A percentile compares a stretch with the other conserved stretches of the same genome.
Conservation (phyloP, 2,329 filamentous ascomycete genomes). For the Fusarium drepaniforme region DNA sequence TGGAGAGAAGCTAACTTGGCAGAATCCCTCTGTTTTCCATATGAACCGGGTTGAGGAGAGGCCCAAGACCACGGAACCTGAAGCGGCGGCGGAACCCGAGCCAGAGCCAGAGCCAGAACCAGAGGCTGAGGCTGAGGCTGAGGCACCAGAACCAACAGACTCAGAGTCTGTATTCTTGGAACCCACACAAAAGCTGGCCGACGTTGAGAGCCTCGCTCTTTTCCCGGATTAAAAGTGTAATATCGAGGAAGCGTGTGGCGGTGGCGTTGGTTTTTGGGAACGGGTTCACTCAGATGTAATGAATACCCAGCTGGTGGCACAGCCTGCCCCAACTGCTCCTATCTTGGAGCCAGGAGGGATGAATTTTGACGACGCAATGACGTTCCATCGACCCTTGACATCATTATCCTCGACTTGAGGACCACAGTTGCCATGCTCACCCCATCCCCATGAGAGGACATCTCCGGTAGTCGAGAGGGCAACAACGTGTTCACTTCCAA, state of each 20-base stretch:
- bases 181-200: constrained; percentile 80
- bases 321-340: constrained; percentile 80
- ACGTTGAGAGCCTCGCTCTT: constrained; percentile 66
- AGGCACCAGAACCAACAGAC: constrained; percentile 39
- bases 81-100: constrained; percentile 12
- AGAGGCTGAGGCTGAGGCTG: neutral
- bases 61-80: constrained; percentile 22
- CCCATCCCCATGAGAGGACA: constrained; percentile 94
- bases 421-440: constrained; percentile 97
- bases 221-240: constrained; percentile 52
- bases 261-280: constrained; percentile 16
- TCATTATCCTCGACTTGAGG: constrained; percentile 72
- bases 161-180: constrained; percentile 61
- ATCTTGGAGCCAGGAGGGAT: constrained; percentile 66
- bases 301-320: constrained; percentile 86
- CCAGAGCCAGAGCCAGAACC: neutral
- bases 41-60: constrained; percentile 54
- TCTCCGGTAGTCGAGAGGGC: constrained; percentile 74
- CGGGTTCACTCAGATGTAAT: constrained; percentile 42
- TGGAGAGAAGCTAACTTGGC: constrained; percentile 44
- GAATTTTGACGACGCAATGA: constrained; percentile 70
- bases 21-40: constrained; percentile 60
- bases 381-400: constrained; percentile 77
- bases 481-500: constrained; percentile 92
- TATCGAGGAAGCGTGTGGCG: neutral